Evolutionary conservation across 2,329 filamentous ascomycete genomes (phyloP), one percentile per base, ranked within the genome.

Genomic region (Eurotiales sp.): DNA sequence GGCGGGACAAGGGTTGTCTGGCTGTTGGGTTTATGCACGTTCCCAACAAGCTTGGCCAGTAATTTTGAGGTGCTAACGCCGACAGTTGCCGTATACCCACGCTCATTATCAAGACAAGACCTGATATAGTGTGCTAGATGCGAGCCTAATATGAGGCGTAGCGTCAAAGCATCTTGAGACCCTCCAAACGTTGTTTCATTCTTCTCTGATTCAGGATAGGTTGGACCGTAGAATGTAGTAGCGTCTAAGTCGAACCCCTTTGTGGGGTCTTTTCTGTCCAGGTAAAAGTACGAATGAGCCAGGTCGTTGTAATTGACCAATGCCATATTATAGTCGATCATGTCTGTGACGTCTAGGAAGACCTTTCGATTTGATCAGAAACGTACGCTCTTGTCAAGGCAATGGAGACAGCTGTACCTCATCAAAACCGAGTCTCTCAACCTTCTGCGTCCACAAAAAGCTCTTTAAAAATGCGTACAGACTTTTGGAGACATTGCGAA

Each of bases 31-130:
- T 97, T 97, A 66, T 96, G 83, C 53, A 86, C 75, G 65, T 83
- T 87, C 11, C 92, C 92, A 8, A 84, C 88, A 12, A 97, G 78
- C 68, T 97, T 97, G 53, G 88, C 84, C 10, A 96, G 76, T 4
- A 92, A 70, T 68, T 97, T 97, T 62, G 86, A 92, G 0, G 89
- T 95, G 2, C 90, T 86, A 19, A 97, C 83, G 3, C 92, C 92
- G 37, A 88, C 90, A 1, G 91, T 92, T 23, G 87, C 87, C 0
- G 90, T 96, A 69, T 92, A 96, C 1, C 90, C 89, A 61, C 84
- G 86, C 41, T 89, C 77, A 41, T 84, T 75, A 61, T 95, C 87
- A 10, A 97, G 74, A 61, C 82, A 80, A 51, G 78, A 73, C 11
- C 92, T 84, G 22, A 97, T 69, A 64, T 92, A 77, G 25, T 81